Evolutionary conservation across 192 early-diverging fungal genomes (phyloP).

Genomic region (Mycoemilia scoparia): DNA sequence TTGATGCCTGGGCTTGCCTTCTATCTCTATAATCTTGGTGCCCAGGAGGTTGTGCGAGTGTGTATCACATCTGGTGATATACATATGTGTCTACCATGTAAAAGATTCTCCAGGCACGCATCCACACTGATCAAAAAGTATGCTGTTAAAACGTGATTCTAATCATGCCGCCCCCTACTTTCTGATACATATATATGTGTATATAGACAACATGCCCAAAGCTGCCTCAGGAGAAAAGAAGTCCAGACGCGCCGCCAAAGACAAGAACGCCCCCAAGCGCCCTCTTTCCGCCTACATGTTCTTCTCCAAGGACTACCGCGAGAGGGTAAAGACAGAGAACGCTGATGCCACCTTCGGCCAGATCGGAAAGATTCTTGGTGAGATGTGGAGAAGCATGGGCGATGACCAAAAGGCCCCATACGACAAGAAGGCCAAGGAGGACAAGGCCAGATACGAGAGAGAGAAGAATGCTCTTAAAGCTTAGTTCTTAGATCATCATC

Average conservation of each 20-base stretch:
- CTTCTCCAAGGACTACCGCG: conserved; percentile 69
- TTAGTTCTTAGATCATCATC: too few relatives aligned
- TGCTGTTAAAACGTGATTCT: too few relatives aligned
- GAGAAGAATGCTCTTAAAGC: conserved; percentile 26
- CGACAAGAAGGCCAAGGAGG: conserved; percentile 22
- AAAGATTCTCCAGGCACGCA: too few relatives aligned
- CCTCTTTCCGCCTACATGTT: conserved; percentile 80
- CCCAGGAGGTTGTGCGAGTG: too few relatives aligned
- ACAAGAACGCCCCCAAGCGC: conserved; percentile 81
- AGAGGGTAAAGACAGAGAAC: conserved; percentile 61
- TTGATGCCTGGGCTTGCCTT: too few relatives aligned
- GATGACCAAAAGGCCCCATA: conserved; percentile 37
- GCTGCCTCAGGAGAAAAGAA: conserved; percentile 28
- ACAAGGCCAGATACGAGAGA: conserved; percentile 25
- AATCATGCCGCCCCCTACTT: too few relatives aligned
- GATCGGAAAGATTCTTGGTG: conserved; percentile 54
- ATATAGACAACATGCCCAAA: conserved; percentile 6
- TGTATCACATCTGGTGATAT: too few relatives aligned
- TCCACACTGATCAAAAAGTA: too few relatives aligned
- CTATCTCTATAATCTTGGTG: too few relatives aligned
- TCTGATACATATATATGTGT: too few relatives aligned
- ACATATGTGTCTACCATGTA: too few relatives aligned
- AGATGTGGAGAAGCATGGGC: conserved; percentile 40
- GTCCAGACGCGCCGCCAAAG: conserved; percentile 57
- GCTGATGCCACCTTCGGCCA: conserved; percentile 49